Evolutionary conservation across 495 filamentous ascomycete genomes (phyloP).

Genomic region (Zalerion maritima): DNA sequence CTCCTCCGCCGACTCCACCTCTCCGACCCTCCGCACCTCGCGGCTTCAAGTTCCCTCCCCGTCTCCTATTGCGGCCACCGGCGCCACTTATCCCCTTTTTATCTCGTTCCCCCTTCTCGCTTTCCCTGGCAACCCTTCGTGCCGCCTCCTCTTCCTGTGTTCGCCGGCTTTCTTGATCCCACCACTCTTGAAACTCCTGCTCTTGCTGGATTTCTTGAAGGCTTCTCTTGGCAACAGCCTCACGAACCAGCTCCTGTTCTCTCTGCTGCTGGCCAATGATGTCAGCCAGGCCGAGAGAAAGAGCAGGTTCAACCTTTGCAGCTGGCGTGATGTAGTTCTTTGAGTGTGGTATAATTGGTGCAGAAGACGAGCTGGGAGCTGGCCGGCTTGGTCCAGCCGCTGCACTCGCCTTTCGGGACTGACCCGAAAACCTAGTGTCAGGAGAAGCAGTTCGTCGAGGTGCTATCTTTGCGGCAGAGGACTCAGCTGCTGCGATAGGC

Average conservation of each 20-base stretch:
- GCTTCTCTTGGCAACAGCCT: constrained; percentile 73
- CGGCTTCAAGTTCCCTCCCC: too few species aligned
- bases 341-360: constrained; percentile 29
- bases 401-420: constrained; percentile 17
- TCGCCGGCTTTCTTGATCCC: constrained; percentile 77
- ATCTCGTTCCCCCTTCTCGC: constrained; percentile 17
- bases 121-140: constrained; percentile 14
- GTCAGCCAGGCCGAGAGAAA: constrained; percentile 65
- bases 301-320: constrained; percentile 35
- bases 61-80: too few species aligned
- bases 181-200: constrained; percentile 96
- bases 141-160: constrained; percentile 49
- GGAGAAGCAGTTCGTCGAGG: constrained; percentile 36
- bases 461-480: constrained; percentile 12
- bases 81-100: constrained; percentile 13
- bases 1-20: too few species aligned
- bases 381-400: constrained; percentile 3
- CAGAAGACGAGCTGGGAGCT: constrained; percentile 1
- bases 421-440: constrained; percentile 40
- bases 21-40: too few species aligned
- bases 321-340: constrained; percentile 32
- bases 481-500: constrained; percentile 21
- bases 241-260: constrained; percentile 68
- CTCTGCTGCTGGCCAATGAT: constrained; percentile 77
- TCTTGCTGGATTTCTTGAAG: constrained; percentile 90